Conservation (phyloP, 1,139 yeast genomes). For the Suhomyces maxii region DNA sequence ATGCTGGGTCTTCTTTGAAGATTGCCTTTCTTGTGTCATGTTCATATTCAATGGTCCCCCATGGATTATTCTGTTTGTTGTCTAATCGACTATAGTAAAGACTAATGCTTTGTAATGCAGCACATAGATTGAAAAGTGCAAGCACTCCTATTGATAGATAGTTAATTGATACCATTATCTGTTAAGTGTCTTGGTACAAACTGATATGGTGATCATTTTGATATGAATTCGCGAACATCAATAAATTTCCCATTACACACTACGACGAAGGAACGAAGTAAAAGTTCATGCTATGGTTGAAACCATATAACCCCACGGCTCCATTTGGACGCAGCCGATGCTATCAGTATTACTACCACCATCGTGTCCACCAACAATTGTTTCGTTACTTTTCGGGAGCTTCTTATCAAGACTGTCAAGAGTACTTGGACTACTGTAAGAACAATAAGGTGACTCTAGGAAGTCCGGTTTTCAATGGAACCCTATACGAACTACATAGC, state of each 20-base stretch:
- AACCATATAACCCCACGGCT: neutral
- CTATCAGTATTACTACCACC: neutral
- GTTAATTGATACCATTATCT: constrained; percentile 1
- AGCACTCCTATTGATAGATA: constrained; percentile 5
- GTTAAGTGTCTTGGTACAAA: neutral
- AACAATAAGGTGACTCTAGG: constrained; percentile 20
- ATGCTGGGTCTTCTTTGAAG: neutral
- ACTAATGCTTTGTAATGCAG: constrained; percentile 7
- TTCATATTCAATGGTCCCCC: constrained; percentile 18
- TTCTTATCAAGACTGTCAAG: constrained; percentile 21
- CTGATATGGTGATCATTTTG: neutral
- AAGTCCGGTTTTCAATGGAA: constrained; percentile 63
- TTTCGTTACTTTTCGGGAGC: neutral
- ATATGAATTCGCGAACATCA: neutral
- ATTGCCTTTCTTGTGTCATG: constrained; percentile 5
- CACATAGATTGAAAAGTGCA: constrained; percentile 8
- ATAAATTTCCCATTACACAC: neutral
- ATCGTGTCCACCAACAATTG: neutral
- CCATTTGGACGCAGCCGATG: neutral
- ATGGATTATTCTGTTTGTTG: constrained; percentile 10
- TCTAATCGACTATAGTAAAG: constrained; percentile 12
- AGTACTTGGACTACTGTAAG: constrained; percentile 33
- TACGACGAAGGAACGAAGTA: neutral
- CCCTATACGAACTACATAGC: constrained; percentile 63
- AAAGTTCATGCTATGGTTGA: neutral